A percentile compares a stretch with the other conserved stretches of the same genome.
phyloP scores from a whole-genome alignment of 306 rosid species.

The Lathyrus oleraceus region DNA sequence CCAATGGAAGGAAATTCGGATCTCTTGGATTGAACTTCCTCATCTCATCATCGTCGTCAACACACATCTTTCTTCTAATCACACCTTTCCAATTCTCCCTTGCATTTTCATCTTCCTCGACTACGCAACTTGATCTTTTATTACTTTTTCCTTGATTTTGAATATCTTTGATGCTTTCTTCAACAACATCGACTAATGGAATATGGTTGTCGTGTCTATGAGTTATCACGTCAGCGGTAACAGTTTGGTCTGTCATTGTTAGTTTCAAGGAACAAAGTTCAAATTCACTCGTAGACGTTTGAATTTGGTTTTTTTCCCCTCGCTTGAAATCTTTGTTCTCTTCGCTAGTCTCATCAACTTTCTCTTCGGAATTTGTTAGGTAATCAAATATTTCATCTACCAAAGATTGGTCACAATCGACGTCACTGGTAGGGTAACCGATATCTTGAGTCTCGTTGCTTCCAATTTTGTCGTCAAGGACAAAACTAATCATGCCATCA shows the following conservation, averaged over 20 bases:
- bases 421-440: slow-evolving; percentile 16
- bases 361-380: slow-evolving; percentile 29
- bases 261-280: not conserved
- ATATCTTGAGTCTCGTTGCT: slow-evolving; percentile 40
- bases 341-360: slow-evolving; percentile 26
- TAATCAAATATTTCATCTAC: slow-evolving; percentile 40
- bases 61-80: slow-evolving; percentile 39
- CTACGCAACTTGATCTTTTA: not conserved
- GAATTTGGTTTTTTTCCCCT: not conserved
- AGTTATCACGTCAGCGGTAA: not conserved
- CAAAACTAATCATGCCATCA: slow-evolving; percentile 19
- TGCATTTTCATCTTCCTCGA: slow-evolving; percentile 28
- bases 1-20: slow-evolving; percentile 76
- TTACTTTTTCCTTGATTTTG: slow-evolving; percentile 25
- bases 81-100: slow-evolving; percentile 40
- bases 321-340: slow-evolving; percentile 13
- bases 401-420: slow-evolving; percentile 37
- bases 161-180: not conserved
- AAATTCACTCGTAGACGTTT: not conserved
- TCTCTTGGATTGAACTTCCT: slow-evolving; percentile 65
- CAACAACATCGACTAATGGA: slow-evolving; percentile 16
- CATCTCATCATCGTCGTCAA: slow-evolving; percentile 54
- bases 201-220: not conserved
- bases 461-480: slow-evolving; percentile 22
- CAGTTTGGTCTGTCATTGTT: not conserved